Evolutionary conservation across 768 basidiomycete species (phyloP).

Genomic region (Macrolepiota albuminosa): DNA sequence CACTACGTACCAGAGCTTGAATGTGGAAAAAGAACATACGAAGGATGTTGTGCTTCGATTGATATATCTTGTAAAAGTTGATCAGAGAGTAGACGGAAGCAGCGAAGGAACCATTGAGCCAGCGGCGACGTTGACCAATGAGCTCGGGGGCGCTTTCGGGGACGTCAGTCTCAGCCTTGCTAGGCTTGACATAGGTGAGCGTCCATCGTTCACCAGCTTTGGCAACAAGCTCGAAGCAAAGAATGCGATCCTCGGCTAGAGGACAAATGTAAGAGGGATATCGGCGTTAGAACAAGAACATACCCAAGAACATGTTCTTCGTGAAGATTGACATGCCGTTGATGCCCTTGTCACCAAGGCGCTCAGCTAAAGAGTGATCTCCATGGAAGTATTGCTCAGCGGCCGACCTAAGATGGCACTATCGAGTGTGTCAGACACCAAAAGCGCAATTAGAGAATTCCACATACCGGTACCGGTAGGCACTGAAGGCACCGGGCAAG

Average conservation of each 20-base stretch:
- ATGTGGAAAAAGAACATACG: conserved; percentile 96
- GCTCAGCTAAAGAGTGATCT: conserved; percentile 85
- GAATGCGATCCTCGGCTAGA: conserved; percentile 87
- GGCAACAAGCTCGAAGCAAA: conserved; percentile 96
- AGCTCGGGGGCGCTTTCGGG: conserved; percentile 86
- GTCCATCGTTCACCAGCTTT: conserved; percentile 88
- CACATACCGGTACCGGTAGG: conserved; percentile 60
- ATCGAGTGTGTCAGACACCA: conserved; percentile 8
- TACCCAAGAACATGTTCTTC: conserved; percentile 69
- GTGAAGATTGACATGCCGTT: conserved; percentile 97
- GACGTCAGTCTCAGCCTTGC: conserved; percentile 95
- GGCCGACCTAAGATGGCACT: conserved; percentile 89
- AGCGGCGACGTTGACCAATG: conserved; percentile 93
- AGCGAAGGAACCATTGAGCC: conserved; percentile 95
- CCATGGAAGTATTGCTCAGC: conserved; percentile 85
- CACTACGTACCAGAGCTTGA: conserved; percentile 72
- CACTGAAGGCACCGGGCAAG: conserved; percentile 93
- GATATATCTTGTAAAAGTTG: conserved; percentile 87
- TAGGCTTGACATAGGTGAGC: conserved; percentile 86
- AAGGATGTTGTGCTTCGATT: conserved; percentile 78
- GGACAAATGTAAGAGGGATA: not conserved
- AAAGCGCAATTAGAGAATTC: not conserved
- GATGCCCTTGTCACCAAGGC: conserved; percentile 89
- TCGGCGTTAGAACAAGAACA: not conserved
- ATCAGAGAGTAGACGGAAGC: conserved; percentile 88